Conservation (phyloP, 192 early-diverging fungal genomes). For the Tieghemiomyces parasiticus region DNA sequence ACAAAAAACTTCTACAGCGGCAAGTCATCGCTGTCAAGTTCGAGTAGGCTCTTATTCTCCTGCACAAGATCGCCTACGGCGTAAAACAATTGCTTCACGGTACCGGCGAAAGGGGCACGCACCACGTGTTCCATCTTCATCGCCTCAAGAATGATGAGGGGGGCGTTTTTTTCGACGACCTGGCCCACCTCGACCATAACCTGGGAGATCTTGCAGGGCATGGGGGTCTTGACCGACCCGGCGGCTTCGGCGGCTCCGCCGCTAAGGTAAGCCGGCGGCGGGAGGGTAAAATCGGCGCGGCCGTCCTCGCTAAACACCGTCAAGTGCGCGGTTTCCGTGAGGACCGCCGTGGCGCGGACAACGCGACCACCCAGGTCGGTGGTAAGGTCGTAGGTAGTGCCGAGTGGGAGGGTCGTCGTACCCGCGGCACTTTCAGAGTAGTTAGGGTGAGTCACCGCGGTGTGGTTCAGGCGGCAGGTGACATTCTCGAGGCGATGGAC, state of each 20-base stretch:
- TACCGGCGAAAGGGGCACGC: constrained; percentile 57
- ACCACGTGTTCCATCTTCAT: constrained; percentile 99
- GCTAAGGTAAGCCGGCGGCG: constrained; percentile 37
- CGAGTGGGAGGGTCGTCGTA: background rate
- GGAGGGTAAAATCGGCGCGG: constrained; percentile 28
- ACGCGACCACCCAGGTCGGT: constrained; percentile 37
- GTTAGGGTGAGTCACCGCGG: background rate
- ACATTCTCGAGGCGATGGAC: background rate
- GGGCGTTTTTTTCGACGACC: constrained; percentile 61
- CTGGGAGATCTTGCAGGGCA: constrained; percentile 95
- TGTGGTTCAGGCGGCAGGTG: background rate
- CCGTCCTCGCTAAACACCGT: constrained; percentile 43
- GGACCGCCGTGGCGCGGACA: constrained; percentile 44
- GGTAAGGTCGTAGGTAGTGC: background rate
- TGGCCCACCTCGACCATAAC: constrained; percentile 61
- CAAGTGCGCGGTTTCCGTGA: constrained; percentile 39
- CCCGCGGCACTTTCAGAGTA: background rate
- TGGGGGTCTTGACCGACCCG: constrained; percentile 71
- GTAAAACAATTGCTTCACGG: constrained; percentile 58
- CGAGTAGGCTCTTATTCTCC: constrained; percentile 68
- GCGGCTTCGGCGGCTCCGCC: constrained; percentile 27
- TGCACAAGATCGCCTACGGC: constrained; percentile 75
- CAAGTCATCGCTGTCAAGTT: constrained; percentile 44
- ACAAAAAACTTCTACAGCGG: no score
- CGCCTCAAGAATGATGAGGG: constrained; percentile 79